Base-by-base conservation (phyloP, 331 rosid species). In the Quercus lobata region DNA sequence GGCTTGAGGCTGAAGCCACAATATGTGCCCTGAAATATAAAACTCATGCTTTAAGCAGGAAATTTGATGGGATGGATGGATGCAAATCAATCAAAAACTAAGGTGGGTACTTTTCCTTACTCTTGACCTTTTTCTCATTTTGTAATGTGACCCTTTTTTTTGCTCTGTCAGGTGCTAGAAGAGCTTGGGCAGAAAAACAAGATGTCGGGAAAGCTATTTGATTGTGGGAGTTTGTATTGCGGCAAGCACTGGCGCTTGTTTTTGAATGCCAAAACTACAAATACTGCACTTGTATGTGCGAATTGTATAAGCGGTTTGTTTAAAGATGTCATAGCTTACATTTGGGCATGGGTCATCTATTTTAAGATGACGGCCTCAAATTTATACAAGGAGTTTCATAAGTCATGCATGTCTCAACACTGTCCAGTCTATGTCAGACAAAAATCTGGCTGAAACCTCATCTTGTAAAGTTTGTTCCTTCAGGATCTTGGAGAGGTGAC, bases 1-100 rank as follows among this genome's bases (percentile, higher is more conserved):
- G 97, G 97, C 88, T 87, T 32, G 87, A 92, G 72, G 83, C 94
- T 35, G 94, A 88, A 89, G 90, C 91, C 37, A 89, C 84, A 27
- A 76, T 88, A 56, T 77, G 94, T 72, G 82, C 81, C 69, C 69
- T 81, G 82, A 88, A 84, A 79, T 86, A 83, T 63, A 86, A 79
- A 86, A 81, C 84, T 65, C 65, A 65, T 75, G 82, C 79, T 22
- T 78, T 81, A 76, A 83, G 84, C 60, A 84, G 80, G 91, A 83
- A 88, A 81, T 77, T 81, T 35, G 25, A 68, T 79, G 88, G 69
- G 34, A 62, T 76, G 91, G 57, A 60, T 76, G 74, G 88, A 86
- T 76, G 49, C 66, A 55, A 84, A 77, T 72, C 84, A 73, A 73
- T 55, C 76, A 29, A 76, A 80, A 72, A 76, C 69, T 71, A 53